These are phyloP conservation scores for Saitozyma podzolica DNA, from an alignment of 768 basidiomycete species.

Conservation along the genomic window DNA sequence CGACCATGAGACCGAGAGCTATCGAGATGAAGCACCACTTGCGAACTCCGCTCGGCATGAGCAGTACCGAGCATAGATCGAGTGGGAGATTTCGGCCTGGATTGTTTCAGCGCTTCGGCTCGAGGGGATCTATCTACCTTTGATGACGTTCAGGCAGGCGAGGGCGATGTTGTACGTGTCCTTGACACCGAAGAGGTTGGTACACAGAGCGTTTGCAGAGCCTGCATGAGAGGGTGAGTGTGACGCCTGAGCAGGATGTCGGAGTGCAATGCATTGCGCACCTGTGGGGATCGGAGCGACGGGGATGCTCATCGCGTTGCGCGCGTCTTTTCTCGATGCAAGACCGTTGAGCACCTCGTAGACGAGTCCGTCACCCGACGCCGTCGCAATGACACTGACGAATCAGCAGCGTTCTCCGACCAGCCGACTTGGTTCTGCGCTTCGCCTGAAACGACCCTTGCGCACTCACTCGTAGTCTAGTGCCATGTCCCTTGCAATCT, in stretches of 20 bases:
- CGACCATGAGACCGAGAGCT: conserved; percentile 48
- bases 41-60: conserved; percentile 29
- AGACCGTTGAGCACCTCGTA: conserved; percentile 53
- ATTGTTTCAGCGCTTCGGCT: background rate
- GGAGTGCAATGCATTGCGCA: conserved; percentile 5
- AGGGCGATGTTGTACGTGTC: conserved; percentile 48
- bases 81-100: conserved; percentile 38
- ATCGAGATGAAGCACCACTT: conserved; percentile 44
- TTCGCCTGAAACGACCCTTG: background rate
- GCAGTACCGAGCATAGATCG: conserved; percentile 47
- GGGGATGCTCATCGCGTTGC: conserved; percentile 45
- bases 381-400: conserved; percentile 45
- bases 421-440: too few relatives aligned
- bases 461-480: conserved; percentile 48
- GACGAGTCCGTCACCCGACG: conserved; percentile 52
- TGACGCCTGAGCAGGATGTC: background rate
- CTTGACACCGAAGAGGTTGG: conserved; percentile 47
- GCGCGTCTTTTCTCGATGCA: conserved; percentile 45
- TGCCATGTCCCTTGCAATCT: conserved; percentile 37
- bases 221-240: conserved; percentile 17
- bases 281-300: conserved; percentile 52
- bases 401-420: background rate
- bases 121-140: conserved; percentile 31
- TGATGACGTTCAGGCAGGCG: conserved; percentile 50
- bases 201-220: conserved; percentile 48